Base-by-base conservation (phyloP, 2,329 filamentous ascomycete species). In the Penicillium sp. region DNA sequence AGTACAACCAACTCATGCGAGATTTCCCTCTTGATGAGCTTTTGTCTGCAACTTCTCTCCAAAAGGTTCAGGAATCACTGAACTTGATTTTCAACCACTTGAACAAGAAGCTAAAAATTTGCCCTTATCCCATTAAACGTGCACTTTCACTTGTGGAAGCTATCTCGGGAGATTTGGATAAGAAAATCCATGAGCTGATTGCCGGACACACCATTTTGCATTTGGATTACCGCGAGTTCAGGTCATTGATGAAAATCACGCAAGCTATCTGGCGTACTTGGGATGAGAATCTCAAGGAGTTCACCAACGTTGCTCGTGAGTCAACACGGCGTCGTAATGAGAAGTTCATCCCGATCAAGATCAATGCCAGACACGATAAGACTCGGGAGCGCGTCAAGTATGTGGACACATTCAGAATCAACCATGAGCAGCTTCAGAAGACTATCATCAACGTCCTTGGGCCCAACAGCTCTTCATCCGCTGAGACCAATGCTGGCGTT, bases 331-430 rank as follows among this genome's bases (percentile, higher is more conserved):
- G 92, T 65, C 86, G 94, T 64, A 95, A 96, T 68, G 95, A 97
- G 74, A 96, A 96, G 72, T 99, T 99, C 73, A 97, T 99, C 61
- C 92, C 93, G 4, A 97, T 99, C 80, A 97, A 97, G 78, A 92
- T 99, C 71, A 85, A 82, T 61, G 89, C 92, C 57, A 89, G 90
- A 65, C 94, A 99, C 71, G 87, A 86, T 38, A 90, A 93, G 71
- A 90, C 94, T 24, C 92, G 97, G 74, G 88, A 94, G 59, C 87
- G 94, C 42, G 81, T 99, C 63, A 92, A 90, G 67, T 99, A 99
- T 72, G 92, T 99, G 60, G 86, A 87, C 66, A 96, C 90, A 18
- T 99, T 99, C 79, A 87, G 94, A 24, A 90, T 93, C 67, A 97
- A 97, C 68, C 94, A 99, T 71, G 94, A 99, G 75, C 94, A 99